phyloP scores from a whole-genome alignment of 129 eudicot genomes.

The Mikania micrantha region DNA sequence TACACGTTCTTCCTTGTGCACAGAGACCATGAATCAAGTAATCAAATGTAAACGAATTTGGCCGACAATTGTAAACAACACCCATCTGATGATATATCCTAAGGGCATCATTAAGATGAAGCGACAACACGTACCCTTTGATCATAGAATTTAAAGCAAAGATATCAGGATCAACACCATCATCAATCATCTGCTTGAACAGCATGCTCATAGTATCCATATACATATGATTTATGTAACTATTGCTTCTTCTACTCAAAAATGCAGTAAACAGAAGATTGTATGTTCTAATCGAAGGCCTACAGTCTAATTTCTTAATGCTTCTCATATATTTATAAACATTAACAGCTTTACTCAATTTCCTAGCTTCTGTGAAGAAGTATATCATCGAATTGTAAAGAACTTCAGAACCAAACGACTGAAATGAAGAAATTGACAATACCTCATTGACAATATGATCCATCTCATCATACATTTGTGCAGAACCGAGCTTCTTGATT shows the following conservation, averaged over 20 bases:
- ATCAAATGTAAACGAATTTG: constrained; percentile 67
- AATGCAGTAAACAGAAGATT: constrained; percentile 73
- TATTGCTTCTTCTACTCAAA: constrained; percentile 58
- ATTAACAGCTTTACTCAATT: constrained; percentile 59
- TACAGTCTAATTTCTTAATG: constrained; percentile 46
- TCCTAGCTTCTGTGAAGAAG: constrained; percentile 65
- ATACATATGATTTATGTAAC: constrained; percentile 66
- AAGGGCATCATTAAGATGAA: constrained; percentile 78
- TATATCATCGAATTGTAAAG: constrained; percentile 68
- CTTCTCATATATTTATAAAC: constrained; percentile 71
- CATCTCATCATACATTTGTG: constrained; percentile 77
- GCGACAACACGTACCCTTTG: constrained; percentile 80
- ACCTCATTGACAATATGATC: constrained; percentile 56
- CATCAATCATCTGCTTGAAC: constrained; percentile 83
- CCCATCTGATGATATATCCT: constrained; percentile 92
- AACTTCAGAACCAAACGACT: constrained; percentile 63
- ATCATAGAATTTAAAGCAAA: constrained; percentile 77
- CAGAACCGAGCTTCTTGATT: constrained; percentile 72
- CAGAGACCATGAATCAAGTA: constrained; percentile 81
- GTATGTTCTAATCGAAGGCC: constrained; percentile 72
- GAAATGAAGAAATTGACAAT: constrained; percentile 41
- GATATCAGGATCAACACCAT: constrained; percentile 76
- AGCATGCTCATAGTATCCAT: constrained; percentile 71
- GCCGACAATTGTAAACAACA: constrained; percentile 59
- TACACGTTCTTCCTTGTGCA: constrained; percentile 74